A percentile compares a stretch with the other conserved stretches of the same genome.
phyloP scores from a whole-genome alignment of 441 rosid species.

The Mallotus repandus region DNA sequence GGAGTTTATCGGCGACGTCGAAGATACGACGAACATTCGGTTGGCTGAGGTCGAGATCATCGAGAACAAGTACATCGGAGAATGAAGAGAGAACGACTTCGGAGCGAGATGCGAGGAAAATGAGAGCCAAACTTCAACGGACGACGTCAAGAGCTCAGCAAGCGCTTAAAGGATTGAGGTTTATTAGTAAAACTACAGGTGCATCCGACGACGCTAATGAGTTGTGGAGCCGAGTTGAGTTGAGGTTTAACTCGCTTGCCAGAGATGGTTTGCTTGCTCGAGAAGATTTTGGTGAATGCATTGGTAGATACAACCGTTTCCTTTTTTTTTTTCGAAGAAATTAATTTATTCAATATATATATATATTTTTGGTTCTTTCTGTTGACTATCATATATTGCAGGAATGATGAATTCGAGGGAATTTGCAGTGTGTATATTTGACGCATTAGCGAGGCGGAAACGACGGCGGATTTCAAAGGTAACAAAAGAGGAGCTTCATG shows the following conservation, averaged over 20 bases:
- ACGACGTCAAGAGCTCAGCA: constrained; percentile 69
- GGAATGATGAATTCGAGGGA: constrained; percentile 94
- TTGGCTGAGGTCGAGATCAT: constrained; percentile 59
- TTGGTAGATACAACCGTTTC: constrained; percentile 41
- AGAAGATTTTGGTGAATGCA: constrained; percentile 93
- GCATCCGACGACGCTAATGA: constrained; percentile 39
- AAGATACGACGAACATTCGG: constrained; percentile 55
- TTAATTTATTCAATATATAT: not conserved
- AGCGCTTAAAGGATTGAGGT: constrained; percentile 76
- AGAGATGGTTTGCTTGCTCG: constrained; percentile 67
- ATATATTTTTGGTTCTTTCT: not conserved
- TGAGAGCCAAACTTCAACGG: constrained; percentile 59
- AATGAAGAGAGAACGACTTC: constrained; percentile 30
- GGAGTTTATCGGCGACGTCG: constrained; percentile 65
- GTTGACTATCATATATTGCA: constrained; percentile 12
- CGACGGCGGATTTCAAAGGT: constrained; percentile 61
- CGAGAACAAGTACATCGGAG: constrained; percentile 42
- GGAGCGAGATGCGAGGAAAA: constrained; percentile 59
- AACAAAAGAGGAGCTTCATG: constrained; percentile 72
- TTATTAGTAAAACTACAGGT: constrained; percentile 59
- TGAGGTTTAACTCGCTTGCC: constrained; percentile 54
- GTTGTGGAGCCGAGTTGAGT: constrained; percentile 75
- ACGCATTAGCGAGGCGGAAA: constrained; percentile 66
- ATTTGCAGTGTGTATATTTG: constrained; percentile 80
- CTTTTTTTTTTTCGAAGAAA: not conserved